These are phyloP conservation scores for Drechslera avenae DNA, from an alignment of 2,329 filamentous ascomycete genomes.

Conservation along the genomic window DNA sequence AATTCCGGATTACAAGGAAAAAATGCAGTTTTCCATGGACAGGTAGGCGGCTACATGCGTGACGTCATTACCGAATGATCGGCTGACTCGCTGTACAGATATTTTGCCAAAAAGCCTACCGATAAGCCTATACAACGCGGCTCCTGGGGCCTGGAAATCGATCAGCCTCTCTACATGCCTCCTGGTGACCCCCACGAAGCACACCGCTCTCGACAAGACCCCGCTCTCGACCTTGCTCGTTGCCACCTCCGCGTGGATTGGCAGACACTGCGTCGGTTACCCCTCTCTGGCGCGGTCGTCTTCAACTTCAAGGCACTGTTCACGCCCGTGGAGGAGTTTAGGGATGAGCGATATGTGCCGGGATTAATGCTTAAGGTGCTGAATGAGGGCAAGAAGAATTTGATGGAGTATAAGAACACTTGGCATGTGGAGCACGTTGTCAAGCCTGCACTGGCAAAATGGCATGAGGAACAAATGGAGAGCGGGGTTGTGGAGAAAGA, in stretches of 20 bases:
- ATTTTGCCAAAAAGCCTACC: constrained; percentile 77
- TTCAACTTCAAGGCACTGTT: constrained; percentile 93
- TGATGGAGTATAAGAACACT: constrained; percentile 82
- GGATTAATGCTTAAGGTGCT: constrained; percentile 70
- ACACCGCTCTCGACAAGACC: constrained; percentile 61
- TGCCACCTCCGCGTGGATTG: constrained; percentile 79
- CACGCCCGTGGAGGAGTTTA: constrained; percentile 72
- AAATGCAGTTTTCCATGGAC: constrained; percentile 88
- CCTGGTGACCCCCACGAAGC: constrained; percentile 68
- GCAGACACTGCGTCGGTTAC: constrained; percentile 82
- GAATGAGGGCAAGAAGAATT: constrained; percentile 69
- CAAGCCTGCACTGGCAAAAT: constrained; percentile 67
- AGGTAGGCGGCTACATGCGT: constrained; percentile 53
- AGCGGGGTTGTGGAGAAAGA: constrained; percentile 63
- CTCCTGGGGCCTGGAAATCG: constrained; percentile 82
- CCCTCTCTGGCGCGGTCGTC: constrained; percentile 73
- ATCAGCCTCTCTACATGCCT: constrained; percentile 75
- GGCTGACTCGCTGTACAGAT: constrained; percentile 54
- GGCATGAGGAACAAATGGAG: constrained; percentile 68
- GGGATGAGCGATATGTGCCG: constrained; percentile 74
- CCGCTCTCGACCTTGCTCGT: constrained; percentile 58
- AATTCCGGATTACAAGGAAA: constrained; percentile 84
- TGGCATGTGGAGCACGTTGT: constrained; percentile 79
- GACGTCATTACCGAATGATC: too few species aligned
- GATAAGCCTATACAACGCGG: constrained; percentile 80